These are phyloP conservation scores for Staphylotrichum longicolle DNA, from an alignment of 495 filamentous ascomycete species.

Conservation along the genomic window DNA sequence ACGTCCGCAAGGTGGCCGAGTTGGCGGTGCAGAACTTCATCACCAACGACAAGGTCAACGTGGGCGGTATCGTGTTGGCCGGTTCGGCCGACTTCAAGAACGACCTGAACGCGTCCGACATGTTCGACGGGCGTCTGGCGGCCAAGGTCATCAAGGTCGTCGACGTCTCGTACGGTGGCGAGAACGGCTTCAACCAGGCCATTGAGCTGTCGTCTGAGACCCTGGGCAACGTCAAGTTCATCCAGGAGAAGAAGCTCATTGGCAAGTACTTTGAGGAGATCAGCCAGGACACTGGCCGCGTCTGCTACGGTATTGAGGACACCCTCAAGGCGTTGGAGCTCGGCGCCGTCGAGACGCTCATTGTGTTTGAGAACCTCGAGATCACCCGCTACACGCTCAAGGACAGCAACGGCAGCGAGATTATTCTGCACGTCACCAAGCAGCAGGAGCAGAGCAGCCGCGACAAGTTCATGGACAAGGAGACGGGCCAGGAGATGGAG, in stretches of 20 bases:
- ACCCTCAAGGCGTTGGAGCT: constrained; percentile 96
- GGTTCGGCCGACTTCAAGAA: constrained; percentile 99
- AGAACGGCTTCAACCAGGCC: constrained; percentile 99
- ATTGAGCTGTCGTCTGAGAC: constrained; percentile 94
- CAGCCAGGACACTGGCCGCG: constrained; percentile 88
- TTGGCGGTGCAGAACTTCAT: constrained; percentile 98
- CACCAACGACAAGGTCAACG: constrained; percentile 95
- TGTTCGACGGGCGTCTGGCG: constrained; percentile 90
- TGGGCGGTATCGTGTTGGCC: constrained; percentile 88
- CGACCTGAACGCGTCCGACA: constrained; percentile 93
- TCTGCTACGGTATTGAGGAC: constrained; percentile 97
- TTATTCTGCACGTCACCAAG: constrained; percentile 86
- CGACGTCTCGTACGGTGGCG: constrained; percentile 96
- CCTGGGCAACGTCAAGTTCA: constrained; percentile 98
- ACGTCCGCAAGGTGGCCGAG: constrained; percentile 97
- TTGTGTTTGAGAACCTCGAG: constrained; percentile 98
- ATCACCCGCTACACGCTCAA: constrained; percentile 89
- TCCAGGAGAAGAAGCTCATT: constrained; percentile 99
- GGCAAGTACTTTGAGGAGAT: constrained; percentile 98
- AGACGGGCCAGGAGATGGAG: constrained; percentile 96
- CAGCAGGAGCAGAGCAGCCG: constrained; percentile 71
- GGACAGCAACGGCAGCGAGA: constrained; percentile 63
- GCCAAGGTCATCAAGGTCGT: constrained; percentile 98
- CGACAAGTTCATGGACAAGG: constrained; percentile 86
- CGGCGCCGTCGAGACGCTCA: constrained; percentile 88